Conservation (phyloP, 1,139 yeast species). For the Hemisphaericaspora subhashii region DNA sequence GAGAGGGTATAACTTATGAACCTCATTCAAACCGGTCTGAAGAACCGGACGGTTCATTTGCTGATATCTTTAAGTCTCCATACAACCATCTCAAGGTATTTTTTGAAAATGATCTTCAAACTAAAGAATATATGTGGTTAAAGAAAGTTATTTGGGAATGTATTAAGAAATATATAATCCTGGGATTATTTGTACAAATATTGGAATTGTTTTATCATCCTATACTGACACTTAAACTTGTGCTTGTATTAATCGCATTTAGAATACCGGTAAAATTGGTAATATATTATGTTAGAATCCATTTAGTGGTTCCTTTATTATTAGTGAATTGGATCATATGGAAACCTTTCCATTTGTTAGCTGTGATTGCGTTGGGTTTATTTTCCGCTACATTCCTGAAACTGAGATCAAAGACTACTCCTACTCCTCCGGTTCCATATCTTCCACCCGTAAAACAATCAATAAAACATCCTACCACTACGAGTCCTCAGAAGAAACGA, state of each 20-base stretch:
- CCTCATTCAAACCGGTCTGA: conserved; percentile 7
- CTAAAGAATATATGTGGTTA: conserved; percentile 9
- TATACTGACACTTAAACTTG: conserved; percentile 10
- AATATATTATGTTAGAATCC: conserved; percentile 16
- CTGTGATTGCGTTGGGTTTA: not conserved
- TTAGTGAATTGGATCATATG: conserved; percentile 6
- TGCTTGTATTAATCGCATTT: conserved; percentile 14
- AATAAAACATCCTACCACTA: not conserved
- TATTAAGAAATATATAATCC: conserved; percentile 16
- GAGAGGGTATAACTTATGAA: too few relatives aligned
- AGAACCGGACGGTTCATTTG: conserved; percentile 13
- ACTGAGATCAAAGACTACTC: not conserved
- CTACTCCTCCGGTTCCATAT: too few relatives aligned
- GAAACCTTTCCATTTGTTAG: conserved; percentile 3
- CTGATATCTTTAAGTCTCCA: conserved; percentile 17
- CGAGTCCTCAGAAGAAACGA: not conserved
- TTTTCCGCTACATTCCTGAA: not conserved
- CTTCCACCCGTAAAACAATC: too few relatives aligned
- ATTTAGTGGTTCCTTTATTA: conserved; percentile 19
- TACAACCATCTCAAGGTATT: conserved; percentile 12
- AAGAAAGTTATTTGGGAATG: conserved; percentile 20
- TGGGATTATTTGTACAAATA: conserved; percentile 4
- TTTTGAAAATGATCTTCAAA: conserved; percentile 7
- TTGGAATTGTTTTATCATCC: conserved; percentile 11
- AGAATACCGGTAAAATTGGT: conserved; percentile 20